These are phyloP conservation scores for Dissoconium aciculare DNA, from an alignment of 2,329 filamentous ascomycete species.

Conservation along the genomic window DNA sequence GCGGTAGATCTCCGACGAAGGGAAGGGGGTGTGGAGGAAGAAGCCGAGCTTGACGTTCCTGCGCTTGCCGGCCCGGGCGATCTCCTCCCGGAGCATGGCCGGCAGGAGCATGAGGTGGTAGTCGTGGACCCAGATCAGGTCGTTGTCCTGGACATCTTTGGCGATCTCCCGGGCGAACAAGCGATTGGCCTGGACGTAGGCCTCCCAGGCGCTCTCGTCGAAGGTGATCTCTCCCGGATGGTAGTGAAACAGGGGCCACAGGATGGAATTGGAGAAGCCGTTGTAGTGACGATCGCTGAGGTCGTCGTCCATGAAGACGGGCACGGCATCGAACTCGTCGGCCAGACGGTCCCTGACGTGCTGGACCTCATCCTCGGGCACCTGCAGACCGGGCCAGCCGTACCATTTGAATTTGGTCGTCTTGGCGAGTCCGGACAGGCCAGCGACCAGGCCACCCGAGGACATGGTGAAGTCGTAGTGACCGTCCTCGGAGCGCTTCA, in stretches of 20 bases:
- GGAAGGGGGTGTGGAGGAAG: constrained; percentile 95
- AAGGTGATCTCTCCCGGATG: constrained; percentile 97
- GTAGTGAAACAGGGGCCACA: constrained; percentile 98
- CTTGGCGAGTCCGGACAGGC: constrained; percentile 79
- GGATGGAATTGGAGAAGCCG: constrained; percentile 92
- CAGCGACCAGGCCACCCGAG: constrained; percentile 86
- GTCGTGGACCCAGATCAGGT: constrained; percentile 96
- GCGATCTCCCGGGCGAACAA: constrained; percentile 81
- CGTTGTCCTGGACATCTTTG: constrained; percentile 78
- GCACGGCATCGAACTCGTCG: constrained; percentile 76
- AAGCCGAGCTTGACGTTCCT: constrained; percentile 96
- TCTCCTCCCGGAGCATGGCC: constrained; percentile 83
- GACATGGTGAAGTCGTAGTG: constrained; percentile 93
- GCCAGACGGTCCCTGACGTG: constrained; percentile 63
- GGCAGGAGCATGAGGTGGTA: constrained; percentile 97
- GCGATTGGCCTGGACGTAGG: constrained; percentile 83
- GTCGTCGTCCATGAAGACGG: constrained; percentile 86
- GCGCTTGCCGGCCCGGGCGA: constrained; percentile 43
- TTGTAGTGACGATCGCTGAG: constrained; percentile 94
- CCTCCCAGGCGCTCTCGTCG: constrained; percentile 85
- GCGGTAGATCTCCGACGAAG: constrained; percentile 90
- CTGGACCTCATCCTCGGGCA: constrained; percentile 67
- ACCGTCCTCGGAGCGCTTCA: constrained; percentile 83
- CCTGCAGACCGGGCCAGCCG: constrained; percentile 87
- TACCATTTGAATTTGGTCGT: constrained; percentile 96